phyloP scores from a whole-genome alignment of 192 early-diverging fungal genomes.

The Ambispora gerdemannii region DNA sequence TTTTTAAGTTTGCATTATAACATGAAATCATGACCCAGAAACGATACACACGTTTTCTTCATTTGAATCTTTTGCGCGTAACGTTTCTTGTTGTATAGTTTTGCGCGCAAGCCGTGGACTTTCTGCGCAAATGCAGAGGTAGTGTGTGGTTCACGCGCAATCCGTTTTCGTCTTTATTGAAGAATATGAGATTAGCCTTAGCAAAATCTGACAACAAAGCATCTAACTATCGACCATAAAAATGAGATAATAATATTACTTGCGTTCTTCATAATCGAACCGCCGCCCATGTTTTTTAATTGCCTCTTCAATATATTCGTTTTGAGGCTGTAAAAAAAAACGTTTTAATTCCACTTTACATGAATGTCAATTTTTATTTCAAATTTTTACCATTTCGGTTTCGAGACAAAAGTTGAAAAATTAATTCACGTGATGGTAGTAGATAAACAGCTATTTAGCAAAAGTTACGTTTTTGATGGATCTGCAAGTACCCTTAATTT shows the following conservation, averaged over 20 bases:
- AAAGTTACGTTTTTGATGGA: too few relatives aligned
- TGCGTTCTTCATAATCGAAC: constrained; percentile 91
- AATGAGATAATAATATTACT: constrained; percentile 50
- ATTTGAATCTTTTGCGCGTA: constrained; percentile 99
- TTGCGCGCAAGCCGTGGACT: constrained; percentile 96
- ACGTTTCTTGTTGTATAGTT: constrained; percentile 98
- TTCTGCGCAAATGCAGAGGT: constrained; percentile 90
- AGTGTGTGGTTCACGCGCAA: constrained; percentile 92
- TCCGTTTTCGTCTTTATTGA: constrained; percentile 79
- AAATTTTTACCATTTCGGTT: too few relatives aligned
- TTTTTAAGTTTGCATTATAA: background rate
- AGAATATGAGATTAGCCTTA: too few relatives aligned
- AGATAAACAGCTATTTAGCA: too few relatives aligned
- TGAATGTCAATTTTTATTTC: too few relatives aligned
- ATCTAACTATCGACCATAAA: background rate
- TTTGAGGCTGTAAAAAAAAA: constrained; percentile 36
- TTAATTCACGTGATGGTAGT: too few relatives aligned
- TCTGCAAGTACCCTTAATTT: too few relatives aligned
- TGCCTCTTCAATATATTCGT: constrained; percentile 99
- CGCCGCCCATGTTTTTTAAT: constrained; percentile 97
- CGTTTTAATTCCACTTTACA: background rate
- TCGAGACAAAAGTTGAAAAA: too few relatives aligned
- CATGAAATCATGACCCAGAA: constrained; percentile 6
- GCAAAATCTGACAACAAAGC: background rate
- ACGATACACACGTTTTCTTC: constrained; percentile 86